Base-by-base conservation (phyloP, 257 asterid genomes). In the Salvia rosmarinus region DNA sequence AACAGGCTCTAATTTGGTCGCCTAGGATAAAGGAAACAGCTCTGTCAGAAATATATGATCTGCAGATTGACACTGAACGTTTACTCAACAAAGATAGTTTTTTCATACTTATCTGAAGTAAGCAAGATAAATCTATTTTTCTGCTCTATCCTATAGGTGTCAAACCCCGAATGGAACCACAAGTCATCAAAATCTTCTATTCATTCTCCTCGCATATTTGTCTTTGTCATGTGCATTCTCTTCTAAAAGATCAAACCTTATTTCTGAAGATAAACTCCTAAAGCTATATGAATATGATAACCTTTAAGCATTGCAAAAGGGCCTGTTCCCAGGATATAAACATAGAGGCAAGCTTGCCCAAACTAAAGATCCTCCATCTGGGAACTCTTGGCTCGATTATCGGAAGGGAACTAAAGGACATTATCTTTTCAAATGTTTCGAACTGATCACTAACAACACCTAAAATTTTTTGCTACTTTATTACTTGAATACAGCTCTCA, bases 321-420 rank as follows among this genome's bases (percentile, higher is more conserved):
- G 50, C 44, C 47, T 44, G 35, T 54, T 39, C 5, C 19, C 58
- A 40, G 11, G 54, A 42, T 69, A 61, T n/a, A 39, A 58, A 40
- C 59, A 37, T 25, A 50, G 59, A 64, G 16, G 28, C 44, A 64
- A 25, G 64, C 72, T 64, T 73, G 21, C 52, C 66, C 14, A 54
- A 16, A 34, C 32, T 4, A 51, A 39, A 58, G 58, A 68, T n/a
- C 62, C 35, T 67, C 58, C 46, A 17, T 47, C 42, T 42, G 12
- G 62, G 11, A 20, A 30, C 14, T 49, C 61, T 52, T 50, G 28
- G 55, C 47, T 71, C 13, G 62, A 56, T 5, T 44, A 56, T 35
- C 28, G 4, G 20, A 34, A 46, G 0, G 64, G 30, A 57, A 50
- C 50, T 30, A 19, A 52, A 42, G 7, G n/a, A 62, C 34, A 69